Evolutionary conservation across 2,329 filamentous ascomycete species (phyloP), one percentile per base, ranked within the genome.

Genomic region (Verticillium zaregamsianum): DNA sequence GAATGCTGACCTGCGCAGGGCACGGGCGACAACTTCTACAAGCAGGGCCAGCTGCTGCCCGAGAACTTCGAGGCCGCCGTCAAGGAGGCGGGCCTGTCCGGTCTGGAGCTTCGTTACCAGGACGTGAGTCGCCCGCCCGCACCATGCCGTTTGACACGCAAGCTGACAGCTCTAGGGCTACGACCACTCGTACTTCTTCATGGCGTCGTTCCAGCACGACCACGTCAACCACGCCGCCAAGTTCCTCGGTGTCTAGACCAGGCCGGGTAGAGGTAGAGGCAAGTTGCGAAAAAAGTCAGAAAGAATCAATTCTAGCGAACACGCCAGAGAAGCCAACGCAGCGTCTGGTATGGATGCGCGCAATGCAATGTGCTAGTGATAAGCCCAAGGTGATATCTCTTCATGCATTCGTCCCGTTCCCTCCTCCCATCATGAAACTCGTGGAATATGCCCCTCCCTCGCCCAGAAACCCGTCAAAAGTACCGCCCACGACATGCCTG

Each of bases 121-220:
- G 83, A 90, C 65, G 86, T 87, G 69, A 74, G 83, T 73, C 59
- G 5, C 8, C 14, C 54, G 25, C 23, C 17, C 17, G 37, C 2
- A 17, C 37, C 45, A 8, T 6, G n/a, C 20, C 11, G 4, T 52
- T 11, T 8, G 23, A 52, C 20, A 12, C 23, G 45, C 45, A 23
- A 28, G 45, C 45, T 52, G 45, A 52, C 45, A 11, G 20, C 20
- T 20, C 25, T 17, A 59, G 79, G 93, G 88, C 65, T 98, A 99
- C 73, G 95, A 99, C 75, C 95, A 99, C 79, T 96, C 92, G 65
- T 99, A 99, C 80, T 99, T 88, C 78, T 97, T 97, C 77, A 96
- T 99, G 82, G 89, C 93, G 39, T 88, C 87, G 17, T 99, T 99
- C 74, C 86, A 90, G 54, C 89, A 91, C 71, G 93, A 98, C 69